phyloP scores from a whole-genome alignment of 148 eudicot genomes.

The Rhododendron griersonianum region DNA sequence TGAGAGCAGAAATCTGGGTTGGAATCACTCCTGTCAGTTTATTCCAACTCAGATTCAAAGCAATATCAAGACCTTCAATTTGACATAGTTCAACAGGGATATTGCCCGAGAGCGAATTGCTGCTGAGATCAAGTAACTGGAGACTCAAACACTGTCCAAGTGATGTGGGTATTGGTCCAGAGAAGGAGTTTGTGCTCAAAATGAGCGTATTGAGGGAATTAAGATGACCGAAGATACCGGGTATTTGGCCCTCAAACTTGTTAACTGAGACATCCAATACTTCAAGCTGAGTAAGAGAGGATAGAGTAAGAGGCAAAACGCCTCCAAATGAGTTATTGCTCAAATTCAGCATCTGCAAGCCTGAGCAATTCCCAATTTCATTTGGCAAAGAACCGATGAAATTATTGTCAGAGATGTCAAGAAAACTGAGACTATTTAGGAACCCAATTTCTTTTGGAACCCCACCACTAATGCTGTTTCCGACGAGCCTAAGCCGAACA shows the following conservation, averaged over 20 bases:
- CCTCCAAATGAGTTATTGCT: conserved; percentile 49
- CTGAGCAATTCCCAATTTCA: conserved; percentile 59
- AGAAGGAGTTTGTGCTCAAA: conserved; percentile 44
- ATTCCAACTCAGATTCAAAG: conserved; percentile 65
- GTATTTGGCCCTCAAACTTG: conserved; percentile 45
- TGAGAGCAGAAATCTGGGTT: conserved; percentile 46
- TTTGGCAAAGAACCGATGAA: conserved; percentile 57
- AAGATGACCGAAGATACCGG: conserved; percentile 55
- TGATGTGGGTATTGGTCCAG: conserved; percentile 60
- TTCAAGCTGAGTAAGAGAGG: conserved; percentile 52
- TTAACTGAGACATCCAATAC: conserved; percentile 66
- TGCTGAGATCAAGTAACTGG: conserved; percentile 76
- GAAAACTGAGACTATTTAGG: conserved; percentile 50
- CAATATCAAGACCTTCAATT: conserved; percentile 64
- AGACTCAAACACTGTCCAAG: conserved; percentile 60
- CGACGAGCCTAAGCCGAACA: conserved; percentile 24
- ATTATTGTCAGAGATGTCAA: conserved; percentile 60
- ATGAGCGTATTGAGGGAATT: conserved; percentile 52
- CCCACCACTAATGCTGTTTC: conserved; percentile 43
- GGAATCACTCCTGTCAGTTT: conserved; percentile 55
- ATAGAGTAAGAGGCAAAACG: conserved; percentile 45
- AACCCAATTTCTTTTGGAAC: conserved; percentile 64
- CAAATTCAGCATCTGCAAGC: conserved; percentile 61
- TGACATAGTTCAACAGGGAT: conserved; percentile 52
- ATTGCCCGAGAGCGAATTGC: conserved; percentile 46